phyloP scores from a whole-genome alignment of 2,329 filamentous ascomycete genomes.

The Shiraia sp. region DNA sequence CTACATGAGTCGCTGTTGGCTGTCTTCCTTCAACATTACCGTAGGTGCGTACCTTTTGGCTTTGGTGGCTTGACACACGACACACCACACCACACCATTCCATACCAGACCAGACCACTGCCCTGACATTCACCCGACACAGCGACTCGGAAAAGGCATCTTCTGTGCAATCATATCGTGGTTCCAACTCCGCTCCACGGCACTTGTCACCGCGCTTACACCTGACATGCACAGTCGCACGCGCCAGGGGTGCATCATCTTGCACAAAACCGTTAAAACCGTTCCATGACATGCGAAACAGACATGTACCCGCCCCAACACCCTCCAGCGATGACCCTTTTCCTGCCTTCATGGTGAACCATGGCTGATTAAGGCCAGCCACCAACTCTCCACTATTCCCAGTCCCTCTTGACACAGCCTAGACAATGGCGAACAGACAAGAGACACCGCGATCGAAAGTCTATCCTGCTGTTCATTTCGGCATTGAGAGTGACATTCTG shows the following conservation, averaged over 20 bases:
- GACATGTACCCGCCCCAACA: too few species aligned
- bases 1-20: conserved; percentile 10
- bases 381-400: conserved; percentile 10
- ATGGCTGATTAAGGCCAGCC: conserved; percentile 13
- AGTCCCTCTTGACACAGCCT: conserved; percentile 14
- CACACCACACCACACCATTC: conserved; percentile 1
- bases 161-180: too few species aligned
- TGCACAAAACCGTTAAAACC: conserved; percentile 21
- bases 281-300: conserved; percentile 20
- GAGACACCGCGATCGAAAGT: conserved; percentile 17
- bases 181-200: too few species aligned
- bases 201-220: too few species aligned
- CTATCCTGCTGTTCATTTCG: conserved; percentile 19
- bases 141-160: too few species aligned
- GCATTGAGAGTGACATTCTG: conserved; percentile 3
- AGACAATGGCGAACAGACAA: too few species aligned
- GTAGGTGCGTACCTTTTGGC: too few species aligned
- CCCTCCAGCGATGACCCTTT: conserved; percentile 18
- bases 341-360: conserved; percentile 19
- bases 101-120: too few species aligned
- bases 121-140: too few species aligned
- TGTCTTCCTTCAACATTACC: too few species aligned
- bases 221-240: too few species aligned
- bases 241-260: conserved; percentile 26
- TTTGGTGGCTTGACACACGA: conserved; percentile 19